Percentiles rank a stretch among this genome's conserved stretches.
phyloP scores from a whole-genome alignment of 306 rosid species.

The Prunus mongolica region DNA sequence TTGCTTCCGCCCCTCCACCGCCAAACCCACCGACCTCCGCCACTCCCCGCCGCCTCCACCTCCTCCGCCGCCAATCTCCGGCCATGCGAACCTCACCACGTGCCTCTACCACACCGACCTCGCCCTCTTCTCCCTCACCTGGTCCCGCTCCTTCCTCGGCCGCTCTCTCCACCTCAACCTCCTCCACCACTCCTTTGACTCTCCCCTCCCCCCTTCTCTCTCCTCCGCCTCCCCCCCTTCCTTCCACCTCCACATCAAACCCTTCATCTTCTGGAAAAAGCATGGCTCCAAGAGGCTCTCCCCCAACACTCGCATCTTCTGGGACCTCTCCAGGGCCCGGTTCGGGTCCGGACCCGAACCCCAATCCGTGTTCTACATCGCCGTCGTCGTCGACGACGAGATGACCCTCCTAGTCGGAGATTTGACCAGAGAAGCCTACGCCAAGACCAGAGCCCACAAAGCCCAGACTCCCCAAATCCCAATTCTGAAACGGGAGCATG shows the following conservation, averaged over 20 bases:
- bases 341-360: constrained; percentile 77
- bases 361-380: constrained; percentile 57
- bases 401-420: constrained; percentile 72
- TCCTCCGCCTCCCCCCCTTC: constrained; percentile 31
- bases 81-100: constrained; percentile 65
- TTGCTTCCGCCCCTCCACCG: constrained; percentile 54
- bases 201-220: constrained; percentile 38
- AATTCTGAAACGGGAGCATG: constrained; percentile 67
- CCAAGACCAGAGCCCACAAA: constrained; percentile 43
- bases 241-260: constrained; percentile 58
- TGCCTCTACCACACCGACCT: constrained; percentile 69
- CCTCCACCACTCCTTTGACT: constrained; percentile 47
- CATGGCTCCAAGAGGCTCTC: constrained; percentile 66
- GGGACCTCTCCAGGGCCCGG: constrained; percentile 69
- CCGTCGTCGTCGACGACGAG: constrained; percentile 57
- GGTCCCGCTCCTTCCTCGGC: constrained; percentile 85
- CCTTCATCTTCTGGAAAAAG: constrained; percentile 76
- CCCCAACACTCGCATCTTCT: constrained; percentile 42
- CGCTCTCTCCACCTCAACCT: constrained; percentile 75
- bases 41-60: constrained; percentile 21
- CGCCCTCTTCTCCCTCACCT: constrained; percentile 68
- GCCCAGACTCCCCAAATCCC: constrained; percentile 27
- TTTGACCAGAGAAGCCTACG: constrained; percentile 42
- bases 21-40: constrained; percentile 16
- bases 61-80: constrained; percentile 40